Base-by-base conservation (phyloP, 1,284 basidiomycete genomes). In the Xerocomus nothofagi region DNA sequence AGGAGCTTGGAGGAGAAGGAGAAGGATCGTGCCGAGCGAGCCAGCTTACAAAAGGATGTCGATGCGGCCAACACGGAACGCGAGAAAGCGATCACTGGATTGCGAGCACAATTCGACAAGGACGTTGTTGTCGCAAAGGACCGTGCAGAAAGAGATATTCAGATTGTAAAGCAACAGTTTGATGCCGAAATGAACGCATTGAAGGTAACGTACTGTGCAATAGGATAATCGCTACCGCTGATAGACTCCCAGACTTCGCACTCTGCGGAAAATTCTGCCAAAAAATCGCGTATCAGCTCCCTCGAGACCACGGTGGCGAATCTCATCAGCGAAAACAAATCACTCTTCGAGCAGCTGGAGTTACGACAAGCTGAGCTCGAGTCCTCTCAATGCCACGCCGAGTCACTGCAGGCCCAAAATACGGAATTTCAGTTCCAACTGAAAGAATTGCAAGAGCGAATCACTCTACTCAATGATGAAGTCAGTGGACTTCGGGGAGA, bases 381-480 rank as follows among this genome's bases (percentile, higher is more conserved):
- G 70, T 86, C 88, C 0, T 82, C 85, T 1, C 83, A 87, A 52
- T 81, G 80, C 3, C 82, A 88, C 52, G 74, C 86, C 1, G 91
- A 92, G 59, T 79, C 78, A 0, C 69, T 93, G 27, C 82, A 89
- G 57, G 82, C 84, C 43, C 85, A 88, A 59, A 86, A 84, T 37
- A 84, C 84, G 9, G 94, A 98, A 64, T 74, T 91, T 30, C 83
- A 92, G 58, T 94, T 88, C 63, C 91, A 94, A 63, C 71, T 95
- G 2, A 82, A 86, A 24, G 93, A 96, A 65, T 71, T 83, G 5
- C 77, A 79, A 31, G 92, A 93, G 43, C 84, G 86, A 12, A 70
- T 84, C 32, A 73, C 78, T 9, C 69, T 92, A 6, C 73, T 93
- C 14, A 81, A 78, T 40, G 91, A 92, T 44, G 88, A 91, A 57